These are phyloP conservation scores for Sphagnum tenellum DNA, from an alignment of 225 moss, liverwort and hornwort genomes.

Conservation along the genomic window DNA sequence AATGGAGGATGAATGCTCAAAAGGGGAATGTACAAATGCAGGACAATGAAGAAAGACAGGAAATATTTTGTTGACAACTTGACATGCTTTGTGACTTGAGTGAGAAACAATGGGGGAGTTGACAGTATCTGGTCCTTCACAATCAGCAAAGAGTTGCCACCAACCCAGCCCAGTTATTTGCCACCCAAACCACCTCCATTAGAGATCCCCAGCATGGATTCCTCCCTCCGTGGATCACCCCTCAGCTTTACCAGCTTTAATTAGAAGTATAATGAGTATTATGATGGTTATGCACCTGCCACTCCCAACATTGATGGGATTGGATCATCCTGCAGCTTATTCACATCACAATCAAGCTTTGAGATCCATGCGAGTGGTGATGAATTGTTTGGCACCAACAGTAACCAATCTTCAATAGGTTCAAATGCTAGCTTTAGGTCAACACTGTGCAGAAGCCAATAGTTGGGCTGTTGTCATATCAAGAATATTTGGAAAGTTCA, in stretches of 20 bases:
- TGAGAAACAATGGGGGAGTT: slow-evolving; percentile 40
- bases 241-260: slow-evolving; percentile 32
- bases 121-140: slow-evolving; percentile 50
- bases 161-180: slow-evolving; percentile 6
- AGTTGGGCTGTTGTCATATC: slow-evolving; percentile 1
- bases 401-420: slow-evolving; percentile 16
- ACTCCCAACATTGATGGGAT: slow-evolving; percentile 7
- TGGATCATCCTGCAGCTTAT: slow-evolving; percentile 17
- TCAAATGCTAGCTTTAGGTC: slow-evolving; percentile 11
- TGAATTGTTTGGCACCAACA: slow-evolving; percentile 32
- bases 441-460: slow-evolving; percentile 10
- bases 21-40: slow-evolving; percentile 1
- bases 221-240: slow-evolving; percentile 39
- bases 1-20: too few relatives aligned
- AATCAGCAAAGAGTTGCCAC: slow-evolving; percentile 28
- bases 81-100: slow-evolving; percentile 48
- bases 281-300: not conserved
- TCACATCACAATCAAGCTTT: slow-evolving; percentile 24
- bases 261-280: not conserved
- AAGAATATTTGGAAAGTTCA: not conserved
- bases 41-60: slow-evolving; percentile 52
- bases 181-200: slow-evolving; percentile 20
- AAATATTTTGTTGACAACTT: slow-evolving; percentile 49
- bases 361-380: slow-evolving; percentile 22
- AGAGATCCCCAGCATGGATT: slow-evolving; percentile 20